These are phyloP conservation scores for Rhizopogon roseolus DNA, from an alignment of 768 basidiomycete genomes.

Conservation along the genomic window DNA sequence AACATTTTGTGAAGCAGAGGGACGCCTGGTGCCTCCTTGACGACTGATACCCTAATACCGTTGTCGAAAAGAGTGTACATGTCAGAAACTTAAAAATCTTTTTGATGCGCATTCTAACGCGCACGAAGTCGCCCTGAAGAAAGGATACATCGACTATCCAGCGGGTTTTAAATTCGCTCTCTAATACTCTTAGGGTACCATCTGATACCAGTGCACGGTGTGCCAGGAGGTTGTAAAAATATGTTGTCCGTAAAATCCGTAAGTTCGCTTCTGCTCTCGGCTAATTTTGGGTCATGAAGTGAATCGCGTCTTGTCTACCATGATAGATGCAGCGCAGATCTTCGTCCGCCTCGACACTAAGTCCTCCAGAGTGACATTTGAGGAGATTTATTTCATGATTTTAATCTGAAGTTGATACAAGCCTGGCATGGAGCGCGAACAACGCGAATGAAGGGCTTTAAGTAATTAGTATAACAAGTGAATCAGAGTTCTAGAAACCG, in stretches of 20 bases:
- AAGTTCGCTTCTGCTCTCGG: slow-evolving; percentile 1
- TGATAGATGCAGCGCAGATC: slow-evolving; percentile 26
- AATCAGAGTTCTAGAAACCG: slow-evolving; percentile 36
- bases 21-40: slow-evolving; percentile 16
- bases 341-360: slow-evolving; percentile 10
- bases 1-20: slow-evolving; percentile 27
- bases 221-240: not conserved
- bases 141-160: slow-evolving; percentile 19
- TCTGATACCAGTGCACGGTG: not conserved
- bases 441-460: slow-evolving; percentile 37
- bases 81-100: too few relatives aligned
- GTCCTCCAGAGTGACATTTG: slow-evolving; percentile 1
- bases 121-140: too few relatives aligned
- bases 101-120: too few relatives aligned
- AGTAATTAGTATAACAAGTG: slow-evolving; percentile 21
- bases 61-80: too few relatives aligned
- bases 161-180: slow-evolving; percentile 9
- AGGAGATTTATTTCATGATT: slow-evolving; percentile 17
- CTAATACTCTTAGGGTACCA: not conserved
- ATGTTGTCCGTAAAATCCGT: too few relatives aligned
- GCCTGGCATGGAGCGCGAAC: slow-evolving; percentile 29
- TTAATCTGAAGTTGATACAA: slow-evolving; percentile 33
- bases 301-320: slow-evolving; percentile 24
- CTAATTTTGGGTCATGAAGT: slow-evolving; percentile 12
- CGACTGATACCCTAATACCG: too few relatives aligned